These are phyloP conservation scores for Rhytidiadelphus loreus DNA, from an alignment of 225 moss, liverwort and hornwort genomes.

Conservation along the genomic window DNA sequence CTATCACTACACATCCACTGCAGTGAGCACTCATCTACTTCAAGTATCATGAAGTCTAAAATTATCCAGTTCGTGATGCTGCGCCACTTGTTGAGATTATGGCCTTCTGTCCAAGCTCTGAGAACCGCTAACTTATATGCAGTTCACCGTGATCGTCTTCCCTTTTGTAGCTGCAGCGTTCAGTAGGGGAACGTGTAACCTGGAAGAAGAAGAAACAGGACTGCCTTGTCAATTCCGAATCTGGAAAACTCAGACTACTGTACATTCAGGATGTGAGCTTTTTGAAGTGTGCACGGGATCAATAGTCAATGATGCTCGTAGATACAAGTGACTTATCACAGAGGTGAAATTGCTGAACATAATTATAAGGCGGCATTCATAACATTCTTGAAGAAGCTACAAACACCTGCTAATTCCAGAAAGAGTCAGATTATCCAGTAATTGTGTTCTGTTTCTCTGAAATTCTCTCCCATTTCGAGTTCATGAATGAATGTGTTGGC, in stretches of 20 bases:
- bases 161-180: neutral
- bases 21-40: neutral
- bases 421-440: neutral
- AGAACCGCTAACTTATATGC: neutral
- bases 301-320: too few relatives aligned
- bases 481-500: neutral
- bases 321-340: neutral
- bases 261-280: neutral
- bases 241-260: neutral
- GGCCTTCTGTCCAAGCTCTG: neutral
- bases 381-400: neutral
- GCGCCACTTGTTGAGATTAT: neutral
- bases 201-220: neutral
- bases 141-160: neutral
- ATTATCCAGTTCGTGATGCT: neutral
- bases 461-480: neutral
- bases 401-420: neutral
- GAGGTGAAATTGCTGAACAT: neutral
- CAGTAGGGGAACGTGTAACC: conserved; percentile 5
- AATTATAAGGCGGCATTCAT: neutral
- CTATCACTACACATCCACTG: neutral
- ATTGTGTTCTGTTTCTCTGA: neutral
- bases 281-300: neutral
- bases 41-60: neutral
- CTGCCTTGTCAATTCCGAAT: neutral